Evolutionary conservation across 1,284 basidiomycete genomes (phyloP).

Genomic region (Fomitopsis schrenkii): DNA sequence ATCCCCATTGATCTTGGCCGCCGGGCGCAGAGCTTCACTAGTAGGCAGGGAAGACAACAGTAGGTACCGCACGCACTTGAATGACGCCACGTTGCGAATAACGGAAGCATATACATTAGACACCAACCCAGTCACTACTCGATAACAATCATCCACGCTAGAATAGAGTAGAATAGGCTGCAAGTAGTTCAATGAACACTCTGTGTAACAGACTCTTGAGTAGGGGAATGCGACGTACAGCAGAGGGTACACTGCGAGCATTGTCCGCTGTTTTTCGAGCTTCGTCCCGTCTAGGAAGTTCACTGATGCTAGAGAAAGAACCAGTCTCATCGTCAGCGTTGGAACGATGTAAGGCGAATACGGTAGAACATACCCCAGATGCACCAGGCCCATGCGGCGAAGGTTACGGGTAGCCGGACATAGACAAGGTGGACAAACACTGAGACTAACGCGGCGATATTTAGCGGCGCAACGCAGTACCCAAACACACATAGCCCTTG

Average conservation of each 20-base stretch:
- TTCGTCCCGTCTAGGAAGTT: conserved; percentile 94
- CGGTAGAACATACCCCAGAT: conserved; percentile 78
- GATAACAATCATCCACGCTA: conserved; percentile 95
- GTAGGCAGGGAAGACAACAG: no score
- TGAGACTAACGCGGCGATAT: conserved; percentile 83
- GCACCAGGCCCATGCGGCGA: conserved; percentile 89
- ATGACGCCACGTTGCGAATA: no score
- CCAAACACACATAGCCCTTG: conserved; percentile 90
- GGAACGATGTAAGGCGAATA: no score
- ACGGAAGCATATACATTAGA: not conserved
- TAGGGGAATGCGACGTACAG: conserved; percentile 48
- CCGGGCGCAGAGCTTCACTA: no score
- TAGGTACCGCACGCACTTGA: no score
- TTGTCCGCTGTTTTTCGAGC: conserved; percentile 82
- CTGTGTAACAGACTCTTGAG: not conserved
- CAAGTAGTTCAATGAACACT: not conserved
- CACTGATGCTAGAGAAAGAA: conserved; percentile 63
- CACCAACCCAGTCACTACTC: conserved; percentile 36
- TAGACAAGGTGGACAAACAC: conserved; percentile 85
- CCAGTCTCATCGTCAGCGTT: not conserved
- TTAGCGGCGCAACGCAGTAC: conserved; percentile 88
- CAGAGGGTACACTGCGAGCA: conserved; percentile 91
- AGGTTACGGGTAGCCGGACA: conserved; percentile 78
- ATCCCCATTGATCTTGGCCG: no score
- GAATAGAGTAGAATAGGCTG: conserved; percentile 80